Evolutionary conservation across 163 green algal species (phyloP).

Genomic region (Volvox carteri): DNA sequence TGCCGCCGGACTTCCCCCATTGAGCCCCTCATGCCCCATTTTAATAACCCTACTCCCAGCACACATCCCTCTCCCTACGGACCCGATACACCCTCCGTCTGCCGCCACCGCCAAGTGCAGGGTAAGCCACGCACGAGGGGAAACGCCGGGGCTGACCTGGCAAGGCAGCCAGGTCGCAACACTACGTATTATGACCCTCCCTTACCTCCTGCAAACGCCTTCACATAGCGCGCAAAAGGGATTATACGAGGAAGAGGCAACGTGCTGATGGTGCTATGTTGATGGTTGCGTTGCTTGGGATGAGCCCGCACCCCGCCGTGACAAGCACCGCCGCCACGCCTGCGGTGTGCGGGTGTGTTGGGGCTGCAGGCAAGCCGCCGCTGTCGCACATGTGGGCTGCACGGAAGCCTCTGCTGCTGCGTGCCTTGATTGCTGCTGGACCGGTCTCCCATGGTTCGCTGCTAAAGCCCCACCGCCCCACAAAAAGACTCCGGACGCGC

Average conservation of each 20-base stretch:
- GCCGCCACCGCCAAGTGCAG: too few relatives aligned
- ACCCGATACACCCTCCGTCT: too few relatives aligned
- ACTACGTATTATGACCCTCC: not conserved
- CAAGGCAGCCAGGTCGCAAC: not conserved
- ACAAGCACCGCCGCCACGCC: conserved; percentile 10
- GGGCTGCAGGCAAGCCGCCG: conserved; percentile 35
- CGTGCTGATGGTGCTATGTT: conserved; percentile 20
- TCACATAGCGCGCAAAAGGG: not conserved
- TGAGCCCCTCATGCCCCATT: not conserved
- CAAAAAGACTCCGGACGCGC: too few relatives aligned
- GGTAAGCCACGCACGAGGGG: not conserved
- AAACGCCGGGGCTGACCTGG: too few relatives aligned
- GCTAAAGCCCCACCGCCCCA: too few relatives aligned
- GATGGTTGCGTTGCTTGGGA: not conserved
- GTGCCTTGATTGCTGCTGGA: not conserved
- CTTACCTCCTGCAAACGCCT: conserved; percentile 52
- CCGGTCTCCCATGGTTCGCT: too few relatives aligned
- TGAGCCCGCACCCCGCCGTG: conserved; percentile 37
- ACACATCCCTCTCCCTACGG: too few relatives aligned
- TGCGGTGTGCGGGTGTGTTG: conserved; percentile 33
- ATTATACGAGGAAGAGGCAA: conserved; percentile 22
- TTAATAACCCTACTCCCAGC: too few relatives aligned
- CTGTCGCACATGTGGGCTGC: not conserved
- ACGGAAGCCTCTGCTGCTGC: too few relatives aligned
- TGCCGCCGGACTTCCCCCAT: not conserved